Evolutionary conservation across 371 early-diverging fungal species (phyloP).

Genomic region (Circinella minor): DNA sequence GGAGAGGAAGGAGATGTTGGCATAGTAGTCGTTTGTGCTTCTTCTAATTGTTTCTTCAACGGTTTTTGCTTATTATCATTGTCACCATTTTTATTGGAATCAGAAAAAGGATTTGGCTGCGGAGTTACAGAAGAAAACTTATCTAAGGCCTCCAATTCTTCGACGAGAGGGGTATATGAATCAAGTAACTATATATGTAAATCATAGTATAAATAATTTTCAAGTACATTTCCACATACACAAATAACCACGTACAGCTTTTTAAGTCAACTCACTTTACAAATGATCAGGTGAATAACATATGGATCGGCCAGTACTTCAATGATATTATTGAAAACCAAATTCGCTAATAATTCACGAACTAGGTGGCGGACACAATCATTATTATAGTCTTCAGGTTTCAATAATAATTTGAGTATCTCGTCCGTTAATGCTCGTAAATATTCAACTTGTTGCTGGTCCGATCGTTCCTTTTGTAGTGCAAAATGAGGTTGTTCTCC

Average conservation of each 20-base stretch:
- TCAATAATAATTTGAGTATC: conserved; percentile 44
- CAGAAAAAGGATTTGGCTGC: conserved; percentile 2
- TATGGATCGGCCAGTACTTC: conserved; percentile 61
- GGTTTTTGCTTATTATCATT: too few relatives aligned
- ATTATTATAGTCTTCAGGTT: conserved; percentile 50
- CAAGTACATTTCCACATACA: too few relatives aligned
- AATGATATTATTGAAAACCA: conserved; percentile 52
- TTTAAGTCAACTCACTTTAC: conserved; percentile 42
- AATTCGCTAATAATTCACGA: conserved; percentile 55
- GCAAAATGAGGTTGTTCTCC: conserved; percentile 71
- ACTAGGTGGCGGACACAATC: conserved; percentile 61
- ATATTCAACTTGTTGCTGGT: conserved; percentile 54
- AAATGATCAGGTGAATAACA: conserved; percentile 61
- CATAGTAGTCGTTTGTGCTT: conserved; percentile 23
- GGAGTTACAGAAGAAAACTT: neutral
- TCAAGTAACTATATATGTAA: conserved; percentile 26
- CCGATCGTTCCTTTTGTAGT: conserved; percentile 26
- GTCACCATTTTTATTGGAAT: neutral
- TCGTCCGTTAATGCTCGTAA: conserved; percentile 53
- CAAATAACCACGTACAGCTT: too few relatives aligned
- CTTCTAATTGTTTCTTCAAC: conserved; percentile 14
- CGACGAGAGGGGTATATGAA: conserved; percentile 30
- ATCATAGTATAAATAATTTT: too few relatives aligned
- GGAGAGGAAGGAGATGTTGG: conserved; percentile 2
- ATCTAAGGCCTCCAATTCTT: conserved; percentile 39